Base-by-base conservation (phyloP, 129 eudicot species). In the Lonicera japonica region DNA sequence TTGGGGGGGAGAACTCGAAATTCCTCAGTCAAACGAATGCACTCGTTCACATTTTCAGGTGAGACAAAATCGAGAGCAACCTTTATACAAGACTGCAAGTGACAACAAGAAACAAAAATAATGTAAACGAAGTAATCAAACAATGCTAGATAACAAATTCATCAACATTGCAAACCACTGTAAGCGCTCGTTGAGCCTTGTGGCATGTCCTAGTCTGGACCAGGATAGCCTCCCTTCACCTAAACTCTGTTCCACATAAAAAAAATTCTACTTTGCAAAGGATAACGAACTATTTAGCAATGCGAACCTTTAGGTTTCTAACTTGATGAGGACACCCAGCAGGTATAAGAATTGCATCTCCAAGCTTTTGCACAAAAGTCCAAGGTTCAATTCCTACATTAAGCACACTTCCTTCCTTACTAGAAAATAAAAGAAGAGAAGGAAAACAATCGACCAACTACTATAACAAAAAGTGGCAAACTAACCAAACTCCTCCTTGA, bases 401-500 rank as follows among this genome's bases (percentile, higher is more conserved):
- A 4, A 13, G 36, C 56, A 50, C 43, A 10, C 43, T 4, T 4
- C 10, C 43, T 38, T 38, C 14, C 34, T n/a, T n/a, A 21, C 3
- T 5, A 7, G 2, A 2, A 2, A 47, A 47, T 5, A 5, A 16
- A 47, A 16, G 2, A n/a, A 15, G 53, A 29, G 29, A 11, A 4
- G 63, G 29, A 16, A 11, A 2, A 23, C 5, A n/a, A n/a, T n/a
- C 63, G 29, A 21, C n/a, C n/a, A n/a, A n/a, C n/a, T n/a, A n/a
- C 60, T 21, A 8, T 17, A 0, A 14, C n/a, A 1, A 14, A 7
- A 50, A 47, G 22, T 59, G 25, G 34, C 6, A 58, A 48, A 71
- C 83, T 71, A 41, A 76, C 95, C 95, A 66, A 51, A 86, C 65
- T 86, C 95, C 63, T 79, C 79, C 69, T 77, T 86, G 54, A 86